These are phyloP conservation scores for Rhodotorula sp. DNA, from an alignment of 1,284 basidiomycete species.

Conservation along the genomic window DNA sequence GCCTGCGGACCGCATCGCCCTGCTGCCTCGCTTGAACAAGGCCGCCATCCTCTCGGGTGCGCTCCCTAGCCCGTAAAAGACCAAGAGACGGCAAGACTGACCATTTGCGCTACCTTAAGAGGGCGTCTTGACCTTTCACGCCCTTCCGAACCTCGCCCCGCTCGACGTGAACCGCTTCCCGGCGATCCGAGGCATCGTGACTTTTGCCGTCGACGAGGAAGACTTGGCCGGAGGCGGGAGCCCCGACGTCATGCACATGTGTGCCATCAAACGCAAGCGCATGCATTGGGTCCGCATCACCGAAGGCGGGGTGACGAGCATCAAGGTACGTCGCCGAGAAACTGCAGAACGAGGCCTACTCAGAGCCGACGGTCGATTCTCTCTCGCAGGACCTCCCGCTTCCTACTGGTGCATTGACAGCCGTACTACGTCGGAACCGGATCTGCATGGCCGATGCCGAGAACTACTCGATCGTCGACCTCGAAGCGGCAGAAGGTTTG, in stretches of 20 bases:
- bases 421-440: constrained; percentile 62
- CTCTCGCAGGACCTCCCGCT: constrained; percentile 67
- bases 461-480: constrained; percentile 72
- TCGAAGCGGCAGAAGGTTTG: constrained; percentile 64
- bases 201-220: constrained; percentile 73
- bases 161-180: constrained; percentile 62
- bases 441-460: constrained; percentile 73
- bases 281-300: constrained; percentile 65
- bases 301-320: constrained; percentile 60
- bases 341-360: not conserved
- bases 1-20: constrained; percentile 25
- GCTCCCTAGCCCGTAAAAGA: not conserved
- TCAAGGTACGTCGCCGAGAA: constrained; percentile 55
- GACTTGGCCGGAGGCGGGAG: constrained; percentile 62
- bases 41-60: constrained; percentile 40
- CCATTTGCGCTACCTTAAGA: constrained; percentile 50
- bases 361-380: not conserved
- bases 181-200: constrained; percentile 71
- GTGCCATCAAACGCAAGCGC: constrained; percentile 67
- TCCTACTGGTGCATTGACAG: constrained; percentile 60
- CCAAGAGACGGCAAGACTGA: not conserved
- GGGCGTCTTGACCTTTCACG: constrained; percentile 72
- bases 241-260: constrained; percentile 67
- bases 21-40: constrained; percentile 36
- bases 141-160: constrained; percentile 71